Percentiles rank a stretch among this genome's conserved stretches.
These are phyloP conservation scores for Eucalyptus marginata DNA, from an alignment of 345 rosid species.

Conservation along the genomic window DNA sequence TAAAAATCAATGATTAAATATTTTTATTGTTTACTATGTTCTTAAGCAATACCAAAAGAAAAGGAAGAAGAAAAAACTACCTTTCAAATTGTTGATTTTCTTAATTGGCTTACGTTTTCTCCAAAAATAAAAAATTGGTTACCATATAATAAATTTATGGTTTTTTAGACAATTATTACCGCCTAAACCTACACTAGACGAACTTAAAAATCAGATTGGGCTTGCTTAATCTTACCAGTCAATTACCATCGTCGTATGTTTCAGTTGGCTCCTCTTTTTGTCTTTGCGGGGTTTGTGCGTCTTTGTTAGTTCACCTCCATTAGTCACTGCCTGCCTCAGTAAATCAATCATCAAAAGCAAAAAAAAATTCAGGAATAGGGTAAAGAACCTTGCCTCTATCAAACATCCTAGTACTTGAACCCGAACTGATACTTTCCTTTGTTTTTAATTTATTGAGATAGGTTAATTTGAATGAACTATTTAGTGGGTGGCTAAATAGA, in stretches of 20 bases:
- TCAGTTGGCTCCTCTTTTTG: background rate
- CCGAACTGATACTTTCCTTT: background rate
- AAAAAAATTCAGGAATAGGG: background rate
- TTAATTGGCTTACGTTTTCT: background rate
- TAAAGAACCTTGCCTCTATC: background rate
- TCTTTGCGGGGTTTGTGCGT: background rate
- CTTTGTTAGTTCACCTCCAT: background rate
- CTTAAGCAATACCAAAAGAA: background rate
- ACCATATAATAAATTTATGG: background rate
- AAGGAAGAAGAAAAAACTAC: background rate
- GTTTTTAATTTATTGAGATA: background rate
- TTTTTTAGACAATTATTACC: background rate
- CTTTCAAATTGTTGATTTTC: background rate
- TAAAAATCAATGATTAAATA: background rate
- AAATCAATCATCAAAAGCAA: background rate
- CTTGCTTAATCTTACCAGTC: background rate
- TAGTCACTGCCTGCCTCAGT: background rate
- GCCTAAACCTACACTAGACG: background rate
- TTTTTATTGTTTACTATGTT: background rate
- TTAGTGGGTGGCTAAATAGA: background rate
- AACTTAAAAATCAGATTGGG: background rate
- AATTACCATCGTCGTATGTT: background rate
- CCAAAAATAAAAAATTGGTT: background rate
- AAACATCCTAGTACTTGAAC: background rate
- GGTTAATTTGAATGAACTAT: background rate